Evolutionary conservation across 148 eudicot species (phyloP), one percentile per base, ranked within the genome.

Genomic region (Selenicereus undatus): DNA sequence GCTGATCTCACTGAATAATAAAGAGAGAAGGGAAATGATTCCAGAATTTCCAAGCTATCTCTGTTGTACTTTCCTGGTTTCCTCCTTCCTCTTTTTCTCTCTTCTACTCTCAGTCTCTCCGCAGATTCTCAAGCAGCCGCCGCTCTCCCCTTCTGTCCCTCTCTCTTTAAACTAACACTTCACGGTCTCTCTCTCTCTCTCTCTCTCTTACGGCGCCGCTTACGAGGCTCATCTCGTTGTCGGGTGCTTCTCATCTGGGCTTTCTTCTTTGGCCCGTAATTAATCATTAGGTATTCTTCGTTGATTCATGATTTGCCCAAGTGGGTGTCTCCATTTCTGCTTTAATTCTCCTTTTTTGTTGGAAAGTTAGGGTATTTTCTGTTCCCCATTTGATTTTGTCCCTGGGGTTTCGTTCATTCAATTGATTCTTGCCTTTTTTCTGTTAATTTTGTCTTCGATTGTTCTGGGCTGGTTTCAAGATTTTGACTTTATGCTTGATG

Each of bases 41-140:
- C 74, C 74, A 71, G 11, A 71, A 68, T 68, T 71, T 71, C 74
- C 10, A 20, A 32, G 45, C 73, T 69, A n/a, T 26, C 10, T 71
- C 74, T 71, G 68, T 10, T 24, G 26, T 71, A 20, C 52, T 36
- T 71, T 71, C 74, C 39, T 13, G 8, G 52, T 48, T 48, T 71
- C 1, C 48, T 8, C 43, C n/a, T 20, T 14, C 26, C 51, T 21
- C 26, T 32, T 42, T 71, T 18, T 32, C 74, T 71, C 39, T 36
- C 76, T 45, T 36, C 35, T 43, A 22, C 3, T 26, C 52, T 80
- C 39, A 66, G 29, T 48, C 64, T 52, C 77, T 27, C 48, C 43
- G 26, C 68, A 76, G 68, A 76, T 76, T 76, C 68, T 56, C 78
- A 76, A 76, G 27, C 78, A 17, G 77, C 77, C 77, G 68, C 48